These are phyloP conservation scores for Boletus coccyginus DNA, from an alignment of 768 basidiomycete genomes.

Conservation along the genomic window DNA sequence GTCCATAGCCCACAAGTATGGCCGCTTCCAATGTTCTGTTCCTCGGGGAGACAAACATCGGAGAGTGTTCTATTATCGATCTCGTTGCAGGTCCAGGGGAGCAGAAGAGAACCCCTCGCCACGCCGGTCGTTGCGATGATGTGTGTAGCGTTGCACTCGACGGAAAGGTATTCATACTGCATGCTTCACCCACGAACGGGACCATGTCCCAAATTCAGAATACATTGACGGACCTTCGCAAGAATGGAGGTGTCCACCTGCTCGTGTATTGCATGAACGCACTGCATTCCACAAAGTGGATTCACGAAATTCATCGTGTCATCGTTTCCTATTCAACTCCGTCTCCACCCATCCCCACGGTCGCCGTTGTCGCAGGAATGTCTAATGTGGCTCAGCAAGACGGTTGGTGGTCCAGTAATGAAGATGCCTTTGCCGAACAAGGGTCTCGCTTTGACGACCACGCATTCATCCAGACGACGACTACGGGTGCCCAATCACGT, in stretches of 20 bases:
- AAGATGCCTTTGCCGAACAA: constrained; percentile 3
- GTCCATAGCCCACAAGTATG: constrained; percentile 5
- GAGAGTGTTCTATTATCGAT: constrained; percentile 19
- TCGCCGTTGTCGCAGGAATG: constrained; percentile 20
- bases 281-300: constrained; percentile 9
- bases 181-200: constrained; percentile 3
- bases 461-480: constrained; percentile 12
- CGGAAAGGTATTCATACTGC: constrained; percentile 14
- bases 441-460: constrained; percentile 15
- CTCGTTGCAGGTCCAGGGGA: constrained; percentile 11
- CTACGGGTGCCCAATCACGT: neutral
- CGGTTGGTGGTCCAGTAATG: constrained; percentile 20
- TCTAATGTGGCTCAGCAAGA: constrained; percentile 7
- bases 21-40: constrained; percentile 17
- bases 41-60: constrained; percentile 21
- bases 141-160: constrained; percentile 11
- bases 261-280: constrained; percentile 23
- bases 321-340: constrained; percentile 1
- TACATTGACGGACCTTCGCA: constrained; percentile 10
- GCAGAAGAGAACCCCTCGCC: neutral
- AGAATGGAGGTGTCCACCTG: constrained; percentile 15
- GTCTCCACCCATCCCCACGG: constrained; percentile 3
- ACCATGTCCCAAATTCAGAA: constrained; percentile 5
- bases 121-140: neutral
- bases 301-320: constrained; percentile 9